Base-by-base conservation (phyloP, 2,329 filamentous ascomycete genomes). In the Colletotrichum sp. region DNA sequence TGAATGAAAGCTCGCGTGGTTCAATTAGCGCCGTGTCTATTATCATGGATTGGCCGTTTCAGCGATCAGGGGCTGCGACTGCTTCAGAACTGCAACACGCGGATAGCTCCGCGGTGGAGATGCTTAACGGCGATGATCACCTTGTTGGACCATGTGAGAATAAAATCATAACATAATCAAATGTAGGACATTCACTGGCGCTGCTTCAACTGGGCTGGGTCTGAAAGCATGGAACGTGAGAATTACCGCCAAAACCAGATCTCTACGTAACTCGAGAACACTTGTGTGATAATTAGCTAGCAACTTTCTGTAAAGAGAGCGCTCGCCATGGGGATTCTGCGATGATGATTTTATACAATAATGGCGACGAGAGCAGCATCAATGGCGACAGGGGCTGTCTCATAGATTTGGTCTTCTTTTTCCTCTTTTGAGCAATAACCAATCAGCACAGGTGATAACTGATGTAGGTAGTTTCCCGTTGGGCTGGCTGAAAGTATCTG, bases 201-300 rank as follows among this genome's bases (percentile, higher is more conserved):
- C 44, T 52, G n/a, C 44, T 49, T 0, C 0, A 5, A n/a, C 5
- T n/a, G 8, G 5, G 39, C 18, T 3, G 8, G 0, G 39, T n/a
- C 39, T n/a, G 0, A 10, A 44, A n/a, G 5, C 39, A n/a, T 12
- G 1, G 9, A 6, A 44, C 7, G 9, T n/a, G 18, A 39, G 36
- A 44, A n/a, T 44, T 9, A 44, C 9, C 39, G n/a, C 39, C 8
- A 44, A 18, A 39, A 1, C 36, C 36, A 18, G 36, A 36, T 36
- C 34, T 36, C 34, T 16, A 36, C 34, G 13, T 36, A 6, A 16
- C 13, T 36, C 13, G 13, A 36, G 15, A 16, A 36, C 0, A 6
- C 34, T 36, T 8, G 6, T 36, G 34, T 36, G 13, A 36, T 36
- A 16, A 36, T 36, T 36, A 36, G 13, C 0, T 1, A 36, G 15